Percentiles rank a stretch among this genome's conserved stretches.
These are phyloP conservation scores for Phytophthora nicotianae DNA, from an alignment of 352 stramenopile genomes.

Conservation along the genomic window DNA sequence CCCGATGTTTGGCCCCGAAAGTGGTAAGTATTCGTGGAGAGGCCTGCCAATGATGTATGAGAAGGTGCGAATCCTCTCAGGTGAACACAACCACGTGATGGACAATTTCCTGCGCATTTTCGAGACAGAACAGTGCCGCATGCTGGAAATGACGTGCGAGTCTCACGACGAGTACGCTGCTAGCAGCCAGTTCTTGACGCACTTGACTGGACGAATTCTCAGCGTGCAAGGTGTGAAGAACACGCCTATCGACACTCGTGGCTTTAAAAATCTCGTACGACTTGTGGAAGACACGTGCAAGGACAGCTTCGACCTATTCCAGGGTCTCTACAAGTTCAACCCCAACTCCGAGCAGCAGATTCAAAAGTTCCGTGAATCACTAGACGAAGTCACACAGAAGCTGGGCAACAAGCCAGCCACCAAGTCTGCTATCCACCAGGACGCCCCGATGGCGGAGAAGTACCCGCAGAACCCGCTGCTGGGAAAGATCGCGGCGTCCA, in stretches of 20 bases:
- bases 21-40: slow-evolving; percentile 94
- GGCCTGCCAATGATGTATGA: slow-evolving; percentile 97
- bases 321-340: slow-evolving; percentile 98
- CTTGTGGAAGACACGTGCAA: slow-evolving; percentile 97
- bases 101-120: slow-evolving; percentile 95
- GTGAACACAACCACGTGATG: slow-evolving; percentile 70
- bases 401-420: slow-evolving; percentile 30
- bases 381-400: slow-evolving; percentile 56
- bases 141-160: slow-evolving; percentile 96
- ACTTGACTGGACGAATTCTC: slow-evolving; percentile 97
- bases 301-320: slow-evolving; percentile 98
- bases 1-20: slow-evolving; percentile 98
- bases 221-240: slow-evolving; percentile 86
- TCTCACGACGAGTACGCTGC: slow-evolving; percentile 96
- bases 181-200: slow-evolving; percentile 98
- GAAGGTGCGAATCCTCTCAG: slow-evolving; percentile 81
- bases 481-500: slow-evolving; percentile 83
- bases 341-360: slow-evolving; percentile 88
- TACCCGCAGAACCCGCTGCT: slow-evolving; percentile 85
- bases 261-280: slow-evolving; percentile 97
- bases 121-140: slow-evolving; percentile 96
- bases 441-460: slow-evolving; percentile 48
- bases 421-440: not conserved
- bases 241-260: slow-evolving; percentile 96
- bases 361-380: slow-evolving; percentile 70